Base-by-base conservation (phyloP, 148 eudicot species). In the Cornus suecica region DNA sequence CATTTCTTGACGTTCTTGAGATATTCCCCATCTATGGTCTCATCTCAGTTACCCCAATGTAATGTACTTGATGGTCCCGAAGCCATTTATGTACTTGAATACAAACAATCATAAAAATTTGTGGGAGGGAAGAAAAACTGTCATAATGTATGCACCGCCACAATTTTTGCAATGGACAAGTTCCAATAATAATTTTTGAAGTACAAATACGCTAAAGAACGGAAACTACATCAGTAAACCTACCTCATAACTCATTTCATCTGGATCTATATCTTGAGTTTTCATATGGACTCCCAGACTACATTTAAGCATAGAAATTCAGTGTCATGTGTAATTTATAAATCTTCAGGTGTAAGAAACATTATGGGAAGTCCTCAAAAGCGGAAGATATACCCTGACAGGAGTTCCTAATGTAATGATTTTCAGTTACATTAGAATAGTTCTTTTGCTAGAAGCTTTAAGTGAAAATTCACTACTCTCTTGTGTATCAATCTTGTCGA, bases 221-320 rank as follows among this genome's bases (percentile, higher is more conserved):
- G 18, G 18, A 54, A 54, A 1, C 23, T 20, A 16, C 61, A 70
- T 48, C 14, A 16, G 4, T 52, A 70, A 42, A 74, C 73, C 66
- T 78, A 86, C 97, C 90, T 91, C 97, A 72, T 91, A 89, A 68
- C 90, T 83, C 93, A 91, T 91, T 48, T 62, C 71, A 80, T 86
- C 93, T 1, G 86, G 93, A 89, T 88, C 88, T 74, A 88, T 74
- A 81, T 91, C 91, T 77, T 88, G 75, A 23, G 66, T 76, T 76
- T 37, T 34, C 72, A 80, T 82, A 79, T 68, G 79, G 81, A 54
- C 72, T 78, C 61, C 64, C 61, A 26, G 72, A 80, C 88, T 89
- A 79, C 79, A 81, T 67, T 71, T 75, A 22, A 48, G 37, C 30
- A 68, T 3, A 24, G 60, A 79, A 74, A 70, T 32, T 30, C 64